Base-by-base conservation (phyloP, 495 filamentous ascomycete genomes). In the Platismatia glauca region DNA sequence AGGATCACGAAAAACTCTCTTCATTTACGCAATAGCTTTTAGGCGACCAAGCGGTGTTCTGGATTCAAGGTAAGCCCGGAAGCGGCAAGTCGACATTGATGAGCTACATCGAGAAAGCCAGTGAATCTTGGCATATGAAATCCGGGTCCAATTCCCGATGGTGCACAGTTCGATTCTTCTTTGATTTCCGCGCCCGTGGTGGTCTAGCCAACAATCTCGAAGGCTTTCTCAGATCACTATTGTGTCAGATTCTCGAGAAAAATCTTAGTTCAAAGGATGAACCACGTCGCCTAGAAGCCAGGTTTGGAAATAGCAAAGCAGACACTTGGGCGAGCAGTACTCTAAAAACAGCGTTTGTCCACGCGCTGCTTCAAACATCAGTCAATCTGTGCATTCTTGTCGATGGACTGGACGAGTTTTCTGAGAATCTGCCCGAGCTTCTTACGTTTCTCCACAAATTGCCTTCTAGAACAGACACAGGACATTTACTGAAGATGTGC, bases 61-160 rank as follows among this genome's bases (percentile, higher is more conserved):
- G 55, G 31, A 34, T 57, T 22, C 29, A 24, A 12, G 55, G 55
- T n/a, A 57, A 57, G n/a, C 55, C 55, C 16, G 55, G 34, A 13
- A 37, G 34, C 11, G 55, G 55, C 2, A 38, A 39, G 27, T 57
- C 55, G 8, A 57, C 55, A 3, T 38, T 57, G 55, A 39, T 39
- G n/a, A 13, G 27, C 12, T 57, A 57, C 37, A 1, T 57, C 18
- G 55, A 35, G 33, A 20, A 22, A 20, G 37, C 33, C 55, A 37
- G 37, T 22, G 20, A 37, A 57, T 35, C 55, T 9, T 57, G 37
- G 12, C 55, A 33, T 20, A 15, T 33, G 12, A 22, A 20, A 29
- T 7, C n/a, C 20, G 24, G 27, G n/a, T 35, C 24, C 22, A 15
- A 38, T 6, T 22, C 37, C 35, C 33, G 20, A 37, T 57, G 55